A percentile compares a stretch with the other conserved stretches of the same genome.
These are phyloP conservation scores for Suillus cothurnatus DNA, from an alignment of 768 basidiomycete species.

Conservation along the genomic window DNA sequence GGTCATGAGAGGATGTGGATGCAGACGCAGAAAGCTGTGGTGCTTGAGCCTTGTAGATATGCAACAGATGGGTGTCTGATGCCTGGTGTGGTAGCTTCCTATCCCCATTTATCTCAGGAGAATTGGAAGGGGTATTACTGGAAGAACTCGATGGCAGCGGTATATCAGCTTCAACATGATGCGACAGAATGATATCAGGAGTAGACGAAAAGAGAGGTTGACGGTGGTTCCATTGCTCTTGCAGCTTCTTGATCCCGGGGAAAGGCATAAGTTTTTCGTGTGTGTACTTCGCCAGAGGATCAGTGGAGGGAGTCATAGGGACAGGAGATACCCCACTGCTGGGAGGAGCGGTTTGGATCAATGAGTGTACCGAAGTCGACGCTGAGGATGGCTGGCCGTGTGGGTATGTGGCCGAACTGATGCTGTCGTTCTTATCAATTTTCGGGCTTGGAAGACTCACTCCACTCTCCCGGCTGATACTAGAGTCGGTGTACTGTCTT, in stretches of 20 bases:
- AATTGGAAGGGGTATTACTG: constrained; percentile 50
- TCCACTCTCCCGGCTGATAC: constrained; percentile 75
- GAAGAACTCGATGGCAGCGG: constrained; percentile 51
- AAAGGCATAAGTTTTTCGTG: constrained; percentile 85
- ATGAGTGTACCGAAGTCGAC: constrained; percentile 61
- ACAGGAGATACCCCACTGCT: constrained; percentile 74
- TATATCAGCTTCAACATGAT: constrained; percentile 46
- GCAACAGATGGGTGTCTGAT: constrained; percentile 65
- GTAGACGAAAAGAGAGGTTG: constrained; percentile 50
- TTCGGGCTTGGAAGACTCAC: constrained; percentile 67
- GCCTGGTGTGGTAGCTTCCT: constrained; percentile 67
- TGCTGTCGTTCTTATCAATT: constrained; percentile 51
- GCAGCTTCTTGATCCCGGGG: constrained; percentile 80
- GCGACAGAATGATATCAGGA: constrained; percentile 48
- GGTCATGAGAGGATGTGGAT: constrained; percentile 55
- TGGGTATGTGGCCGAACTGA: constrained; percentile 36
- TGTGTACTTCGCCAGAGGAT: constrained; percentile 67
- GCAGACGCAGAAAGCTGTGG: constrained; percentile 43
- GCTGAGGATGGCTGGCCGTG: constrained; percentile 67
- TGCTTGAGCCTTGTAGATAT: constrained; percentile 51
- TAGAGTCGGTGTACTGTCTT: constrained; percentile 71
- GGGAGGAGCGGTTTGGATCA: constrained; percentile 55
- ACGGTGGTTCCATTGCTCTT: constrained; percentile 65
- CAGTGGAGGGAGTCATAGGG: constrained; percentile 70
- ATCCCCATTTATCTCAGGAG: constrained; percentile 56